Evolutionary conservation across 129 eudicot species (phyloP), one percentile per base, ranked within the genome.

Genomic region (sunflower (Helianthus annuus)): DNA sequence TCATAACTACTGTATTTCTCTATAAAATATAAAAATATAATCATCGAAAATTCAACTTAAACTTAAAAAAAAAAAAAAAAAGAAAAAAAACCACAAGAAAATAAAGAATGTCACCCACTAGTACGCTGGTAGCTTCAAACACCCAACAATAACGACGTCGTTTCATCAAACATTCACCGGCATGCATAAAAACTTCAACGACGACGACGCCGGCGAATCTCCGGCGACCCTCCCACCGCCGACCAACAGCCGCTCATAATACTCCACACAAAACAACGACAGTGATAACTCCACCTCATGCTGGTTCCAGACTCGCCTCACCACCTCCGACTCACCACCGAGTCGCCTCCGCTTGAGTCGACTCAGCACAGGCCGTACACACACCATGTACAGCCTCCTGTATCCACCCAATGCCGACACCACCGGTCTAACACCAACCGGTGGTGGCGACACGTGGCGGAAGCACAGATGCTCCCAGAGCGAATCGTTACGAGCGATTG

Each of bases 391-490:
- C 24, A 93, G 78, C 81, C 90, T 79, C 80, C 86, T 65, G 71
- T 89, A 93, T 19, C 97, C 98, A 0, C 97, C 97, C 13, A 93
- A 86, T 1, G 97, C 95, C 59, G 75, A 69, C 6, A 93, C 98
- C 64, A 93, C 85, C 61, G 95, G 81, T 63, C 89, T 78, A 4
- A 85, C 86, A 1, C 85, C 85, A 5, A 77, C 46, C 8, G 85
- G 91, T 4, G 90, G 83, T 5, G 95, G 96, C 2, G 85, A 78
- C 65, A 84, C 87, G 73, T 87, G 87, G 76, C 89, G 95, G 75
- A 89, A 93, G 73, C 96, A 89, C 15, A 89, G 79, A 73, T 89
- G 95, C 75, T 93, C 98, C 98, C 98, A 93, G 11, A 93, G 65
- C 38, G 92, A 64, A 76, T 93, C 96, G 64, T 85, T 90, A 11